Conservation (phyloP, 805 yeast species). For the Starmera caribaea region DNA sequence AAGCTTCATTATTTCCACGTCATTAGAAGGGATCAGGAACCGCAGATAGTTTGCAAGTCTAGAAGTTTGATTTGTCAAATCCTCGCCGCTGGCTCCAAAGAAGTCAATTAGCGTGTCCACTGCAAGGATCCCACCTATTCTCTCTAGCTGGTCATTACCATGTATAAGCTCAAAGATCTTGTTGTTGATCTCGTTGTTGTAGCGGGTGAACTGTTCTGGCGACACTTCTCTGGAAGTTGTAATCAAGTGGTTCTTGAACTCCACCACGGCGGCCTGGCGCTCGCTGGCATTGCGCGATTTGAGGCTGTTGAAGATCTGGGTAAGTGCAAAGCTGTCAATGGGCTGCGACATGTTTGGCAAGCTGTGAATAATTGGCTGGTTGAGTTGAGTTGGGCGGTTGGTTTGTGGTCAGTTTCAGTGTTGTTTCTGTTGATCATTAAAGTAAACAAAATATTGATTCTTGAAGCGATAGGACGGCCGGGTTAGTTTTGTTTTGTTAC, state of each 20-base stretch:
- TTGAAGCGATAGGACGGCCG: too few relatives aligned
- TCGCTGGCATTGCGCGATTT: constrained; percentile 25
- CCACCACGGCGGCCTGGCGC: constrained; percentile 48
- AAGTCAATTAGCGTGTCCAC: constrained; percentile 80
- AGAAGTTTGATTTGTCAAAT: constrained; percentile 79
- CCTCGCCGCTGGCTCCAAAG: constrained; percentile 60
- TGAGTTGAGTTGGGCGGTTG: too few relatives aligned
- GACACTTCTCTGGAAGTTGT: constrained; percentile 73
- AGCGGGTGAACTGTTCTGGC: constrained; percentile 70
- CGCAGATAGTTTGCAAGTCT: constrained; percentile 85
- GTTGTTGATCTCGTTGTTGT: constrained; percentile 79
- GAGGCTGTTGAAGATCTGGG: constrained; percentile 26
- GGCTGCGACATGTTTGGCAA: constrained; percentile 3
- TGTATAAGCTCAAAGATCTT: constrained; percentile 79
- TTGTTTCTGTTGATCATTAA: too few relatives aligned
- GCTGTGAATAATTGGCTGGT: too few relatives aligned
- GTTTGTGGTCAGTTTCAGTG: too few relatives aligned
- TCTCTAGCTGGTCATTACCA: constrained; percentile 58
- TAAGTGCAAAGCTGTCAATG: constrained; percentile 21
- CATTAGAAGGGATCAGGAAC: constrained; percentile 70
- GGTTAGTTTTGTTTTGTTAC: too few relatives aligned
- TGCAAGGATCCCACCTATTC: constrained; percentile 87
- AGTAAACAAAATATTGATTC: too few relatives aligned
- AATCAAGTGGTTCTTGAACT: constrained; percentile 58
- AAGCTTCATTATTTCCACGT: constrained; percentile 72